These are phyloP conservation scores for Pythium monospermum DNA, from an alignment of 352 stramenopile species.

Conservation along the genomic window DNA sequence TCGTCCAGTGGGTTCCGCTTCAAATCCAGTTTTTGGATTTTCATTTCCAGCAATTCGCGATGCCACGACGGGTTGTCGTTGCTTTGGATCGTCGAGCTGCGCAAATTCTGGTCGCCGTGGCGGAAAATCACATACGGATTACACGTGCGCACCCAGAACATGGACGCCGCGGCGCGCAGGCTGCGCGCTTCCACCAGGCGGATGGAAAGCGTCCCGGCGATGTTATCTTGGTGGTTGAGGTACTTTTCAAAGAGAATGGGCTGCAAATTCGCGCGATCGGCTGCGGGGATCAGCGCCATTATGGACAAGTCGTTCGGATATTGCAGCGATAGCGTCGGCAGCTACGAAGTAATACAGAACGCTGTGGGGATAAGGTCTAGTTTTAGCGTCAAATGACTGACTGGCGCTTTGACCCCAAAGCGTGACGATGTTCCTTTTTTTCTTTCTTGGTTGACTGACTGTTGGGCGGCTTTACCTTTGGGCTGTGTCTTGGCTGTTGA, in stretches of 20 bases:
- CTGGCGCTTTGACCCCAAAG: no score
- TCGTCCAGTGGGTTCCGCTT: conserved; percentile 48
- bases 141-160: conserved; percentile 80
- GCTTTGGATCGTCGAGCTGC: conserved; percentile 59
- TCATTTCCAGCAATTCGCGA: conserved; percentile 65
- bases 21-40: conserved; percentile 62
- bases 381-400: neutral
- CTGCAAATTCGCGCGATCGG: conserved; percentile 41
- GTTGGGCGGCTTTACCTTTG: no score
- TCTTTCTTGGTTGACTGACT: no score
- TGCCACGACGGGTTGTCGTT: conserved; percentile 78
- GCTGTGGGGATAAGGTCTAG: no score
- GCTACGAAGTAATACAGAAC: no score
- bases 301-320: no score
- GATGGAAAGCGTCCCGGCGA: conserved; percentile 66
- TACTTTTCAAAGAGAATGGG: conserved; percentile 80
- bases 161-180: conserved; percentile 62
- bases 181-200: conserved; percentile 66
- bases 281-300: no score
- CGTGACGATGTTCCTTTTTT: no score
- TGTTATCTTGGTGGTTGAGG: conserved; percentile 61
- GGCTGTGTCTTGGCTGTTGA: no score
- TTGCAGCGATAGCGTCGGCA: no score
- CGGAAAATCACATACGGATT: conserved; percentile 85
- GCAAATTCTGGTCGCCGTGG: conserved; percentile 58